These are phyloP conservation scores for Aureobasidium leucospermi DNA, from an alignment of 2,329 filamentous ascomycete genomes.

Conservation along the genomic window DNA sequence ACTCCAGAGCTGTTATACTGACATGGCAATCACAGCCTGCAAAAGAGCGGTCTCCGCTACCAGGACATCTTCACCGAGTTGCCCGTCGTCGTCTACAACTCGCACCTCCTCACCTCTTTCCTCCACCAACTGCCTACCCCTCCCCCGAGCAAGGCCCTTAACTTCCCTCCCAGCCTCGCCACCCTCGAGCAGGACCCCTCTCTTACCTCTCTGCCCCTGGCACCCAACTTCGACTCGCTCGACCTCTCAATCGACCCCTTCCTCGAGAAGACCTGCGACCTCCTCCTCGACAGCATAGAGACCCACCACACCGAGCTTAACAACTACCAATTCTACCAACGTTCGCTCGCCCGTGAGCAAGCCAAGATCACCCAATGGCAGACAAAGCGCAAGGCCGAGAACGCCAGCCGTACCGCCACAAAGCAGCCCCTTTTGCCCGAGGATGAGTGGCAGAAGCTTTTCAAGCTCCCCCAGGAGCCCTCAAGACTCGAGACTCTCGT, in stretches of 20 bases:
- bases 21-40: constrained; percentile 54
- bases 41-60: constrained; percentile 89
- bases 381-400: constrained; percentile 92
- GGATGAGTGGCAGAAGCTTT: constrained; percentile 96
- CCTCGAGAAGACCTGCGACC: constrained; percentile 95
- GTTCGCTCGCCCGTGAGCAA: constrained; percentile 88
- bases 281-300: constrained; percentile 94
- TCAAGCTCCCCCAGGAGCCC: constrained; percentile 95
- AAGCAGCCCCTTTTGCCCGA: constrained; percentile 88
- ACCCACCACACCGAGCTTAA: constrained; percentile 97
- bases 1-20: constrained; percentile 18
- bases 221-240: constrained; percentile 82
- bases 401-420: constrained; percentile 71
- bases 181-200: constrained; percentile 62
- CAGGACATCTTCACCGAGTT: constrained; percentile 90
- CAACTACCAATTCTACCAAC: constrained; percentile 97
- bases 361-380: constrained; percentile 96
- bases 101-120: constrained; percentile 89
- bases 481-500: constrained; percentile 88
- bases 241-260: constrained; percentile 94
- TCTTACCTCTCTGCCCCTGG: constrained; percentile 57
- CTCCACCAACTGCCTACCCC: constrained; percentile 81
- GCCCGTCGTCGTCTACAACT: constrained; percentile 88
- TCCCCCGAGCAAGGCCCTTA: constrained; percentile 52
- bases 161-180: constrained; percentile 70